These are phyloP conservation scores for Apiotrichum mycotoxinovorans DNA, from an alignment of 1,284 basidiomycete species.

Conservation along the genomic window DNA sequence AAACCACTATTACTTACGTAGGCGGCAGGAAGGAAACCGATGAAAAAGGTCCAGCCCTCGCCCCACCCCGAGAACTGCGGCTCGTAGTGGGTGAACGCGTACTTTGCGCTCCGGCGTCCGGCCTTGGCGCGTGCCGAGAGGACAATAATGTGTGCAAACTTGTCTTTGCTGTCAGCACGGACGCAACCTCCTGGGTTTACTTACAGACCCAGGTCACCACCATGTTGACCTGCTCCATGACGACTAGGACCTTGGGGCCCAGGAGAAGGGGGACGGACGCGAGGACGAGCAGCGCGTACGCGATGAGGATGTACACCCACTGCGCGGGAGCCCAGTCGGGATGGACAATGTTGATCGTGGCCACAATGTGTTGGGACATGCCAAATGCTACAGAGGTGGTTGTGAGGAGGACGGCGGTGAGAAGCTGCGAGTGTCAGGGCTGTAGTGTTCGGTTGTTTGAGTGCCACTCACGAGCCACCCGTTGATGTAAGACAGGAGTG, in stretches of 20 bases:
- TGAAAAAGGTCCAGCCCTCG: constrained; percentile 19
- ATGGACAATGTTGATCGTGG: constrained; percentile 12
- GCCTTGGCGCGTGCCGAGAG: constrained; percentile 14
- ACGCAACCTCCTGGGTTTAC: no score
- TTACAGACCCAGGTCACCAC: constrained; percentile 10
- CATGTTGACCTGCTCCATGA: constrained; percentile 12
- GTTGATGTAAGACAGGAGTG: constrained; percentile 17
- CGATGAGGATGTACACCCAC: constrained; percentile 15
- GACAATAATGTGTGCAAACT: constrained; percentile 13
- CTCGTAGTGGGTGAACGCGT: constrained; percentile 20
- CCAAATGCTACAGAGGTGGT: constrained; percentile 15
- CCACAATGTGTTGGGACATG: constrained; percentile 17
- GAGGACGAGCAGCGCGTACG: constrained; percentile 10
- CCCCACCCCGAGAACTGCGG: constrained; percentile 14
- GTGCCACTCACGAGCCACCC: constrained; percentile 8
- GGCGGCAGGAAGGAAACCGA: constrained; percentile 17
- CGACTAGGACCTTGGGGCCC: constrained; percentile 3
- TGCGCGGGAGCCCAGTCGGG: constrained; percentile 16
- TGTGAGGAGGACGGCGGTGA: constrained; percentile 15
- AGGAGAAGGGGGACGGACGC: constrained; percentile 13
- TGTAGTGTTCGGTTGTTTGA: no score
- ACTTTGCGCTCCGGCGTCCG: constrained; percentile 14
- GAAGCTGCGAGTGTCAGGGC: background rate
- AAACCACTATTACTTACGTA: no score
- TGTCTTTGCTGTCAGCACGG: background rate